A percentile compares a stretch with the other conserved stretches of the same genome.
phyloP scores from a whole-genome alignment of 2,329 filamentous ascomycete species.

The Pseudocercospora cruenta region DNA sequence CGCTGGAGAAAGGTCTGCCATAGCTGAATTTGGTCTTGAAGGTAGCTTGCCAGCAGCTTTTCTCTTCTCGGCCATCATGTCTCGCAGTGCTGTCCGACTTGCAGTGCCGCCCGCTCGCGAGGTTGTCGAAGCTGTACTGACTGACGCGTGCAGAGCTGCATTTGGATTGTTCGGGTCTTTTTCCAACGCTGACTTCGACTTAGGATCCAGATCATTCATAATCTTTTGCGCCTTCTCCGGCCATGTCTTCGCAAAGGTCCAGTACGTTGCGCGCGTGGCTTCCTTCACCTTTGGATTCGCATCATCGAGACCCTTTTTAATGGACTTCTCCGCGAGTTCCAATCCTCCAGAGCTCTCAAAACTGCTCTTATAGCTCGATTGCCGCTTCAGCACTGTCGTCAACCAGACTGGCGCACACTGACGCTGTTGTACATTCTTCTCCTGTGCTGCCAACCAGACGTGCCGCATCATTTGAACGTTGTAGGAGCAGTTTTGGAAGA shows the following conservation, averaged over 20 bases:
- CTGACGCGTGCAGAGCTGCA: conserved; percentile 45
- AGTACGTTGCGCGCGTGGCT: conserved; percentile 82
- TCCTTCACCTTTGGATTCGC: conserved; percentile 89
- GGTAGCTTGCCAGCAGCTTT: conserved; percentile 59
- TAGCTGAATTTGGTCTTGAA: conserved; percentile 61
- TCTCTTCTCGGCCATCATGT: conserved; percentile 74
- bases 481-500: conserved; percentile 80
- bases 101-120: conserved; percentile 49
- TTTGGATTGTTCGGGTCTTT: conserved; percentile 84
- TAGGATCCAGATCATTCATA: conserved; percentile 75
- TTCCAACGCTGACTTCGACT: conserved; percentile 77
- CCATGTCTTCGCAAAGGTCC: conserved; percentile 80
- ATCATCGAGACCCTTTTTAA: conserved; percentile 87
- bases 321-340: conserved; percentile 81
- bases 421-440: conserved; percentile 90
- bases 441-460: conserved; percentile 77
- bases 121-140: conserved; percentile 47
- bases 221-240: conserved; percentile 75
- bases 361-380: conserved; percentile 75
- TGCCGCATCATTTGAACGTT: conserved; percentile 82
- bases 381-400: conserved; percentile 77
- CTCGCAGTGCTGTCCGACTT: conserved; percentile 66
- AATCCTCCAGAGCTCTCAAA: conserved; percentile 84
- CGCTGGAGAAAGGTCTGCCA: conserved; percentile 55
- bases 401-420: conserved; percentile 81